These are phyloP conservation scores for Balakata baccata DNA, from an alignment of 345 rosid genomes.

Conservation along the genomic window DNA sequence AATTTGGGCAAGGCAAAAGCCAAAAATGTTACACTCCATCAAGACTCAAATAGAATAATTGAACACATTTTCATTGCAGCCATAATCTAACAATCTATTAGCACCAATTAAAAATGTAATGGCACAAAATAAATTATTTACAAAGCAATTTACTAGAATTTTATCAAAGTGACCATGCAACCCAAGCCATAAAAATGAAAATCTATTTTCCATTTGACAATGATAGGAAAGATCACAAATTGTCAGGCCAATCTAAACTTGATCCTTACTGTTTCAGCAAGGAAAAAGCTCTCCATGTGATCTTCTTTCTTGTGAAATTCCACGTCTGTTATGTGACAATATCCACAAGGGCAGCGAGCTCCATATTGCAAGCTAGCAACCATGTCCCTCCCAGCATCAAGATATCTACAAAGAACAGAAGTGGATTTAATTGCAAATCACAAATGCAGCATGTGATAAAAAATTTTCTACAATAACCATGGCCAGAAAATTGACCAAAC, in stretches of 20 bases:
- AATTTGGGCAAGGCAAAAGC: not conserved
- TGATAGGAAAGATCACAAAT: slow-evolving; percentile 7
- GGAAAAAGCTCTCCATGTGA: slow-evolving; percentile 99
- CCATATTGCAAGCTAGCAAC: slow-evolving; percentile 93
- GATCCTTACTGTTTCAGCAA: slow-evolving; percentile 89
- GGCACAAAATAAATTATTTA: not conserved
- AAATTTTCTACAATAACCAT: no score
- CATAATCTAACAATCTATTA: not conserved
- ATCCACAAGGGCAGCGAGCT: slow-evolving; percentile 93
- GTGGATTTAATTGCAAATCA: not conserved
- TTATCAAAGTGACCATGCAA: not conserved
- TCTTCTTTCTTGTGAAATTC: slow-evolving; percentile 83
- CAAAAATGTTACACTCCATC: no score
- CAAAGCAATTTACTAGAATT: not conserved
- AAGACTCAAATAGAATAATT: not conserved
- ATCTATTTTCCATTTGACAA: slow-evolving; percentile 5
- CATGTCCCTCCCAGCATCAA: slow-evolving; percentile 93
- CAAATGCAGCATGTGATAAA: slow-evolving; percentile 1
- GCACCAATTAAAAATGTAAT: not conserved
- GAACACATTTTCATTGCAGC: not conserved
- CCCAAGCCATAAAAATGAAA: not conserved
- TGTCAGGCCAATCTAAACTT: slow-evolving; percentile 7
- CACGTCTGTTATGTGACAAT: slow-evolving; percentile 91
- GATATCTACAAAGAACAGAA: slow-evolving; percentile 51
- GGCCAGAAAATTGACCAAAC: not conserved